A percentile compares a stretch with the other conserved stretches of the same genome.
These are phyloP conservation scores for Blakeslea trispora DNA, from an alignment of 371 early-diverging fungal species.

Conservation along the genomic window DNA sequence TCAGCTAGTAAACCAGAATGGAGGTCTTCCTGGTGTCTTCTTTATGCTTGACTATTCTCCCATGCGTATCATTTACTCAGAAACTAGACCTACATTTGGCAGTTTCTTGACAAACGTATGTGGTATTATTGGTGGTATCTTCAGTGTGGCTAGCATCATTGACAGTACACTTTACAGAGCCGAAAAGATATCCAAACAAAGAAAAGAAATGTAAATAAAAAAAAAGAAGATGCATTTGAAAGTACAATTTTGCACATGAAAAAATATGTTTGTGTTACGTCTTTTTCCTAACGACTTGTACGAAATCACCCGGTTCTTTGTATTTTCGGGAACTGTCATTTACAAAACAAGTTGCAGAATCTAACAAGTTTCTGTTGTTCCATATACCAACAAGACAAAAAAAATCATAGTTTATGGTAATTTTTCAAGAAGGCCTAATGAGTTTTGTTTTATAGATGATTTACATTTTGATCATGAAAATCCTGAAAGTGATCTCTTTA, in stretches of 20 bases:
- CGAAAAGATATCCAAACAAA: conserved; percentile 63
- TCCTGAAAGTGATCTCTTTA: too few species aligned
- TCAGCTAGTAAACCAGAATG: conserved; percentile 34
- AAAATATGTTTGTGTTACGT: neutral
- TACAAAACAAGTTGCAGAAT: too few species aligned
- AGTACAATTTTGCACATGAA: neutral
- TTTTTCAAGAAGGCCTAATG: too few species aligned
- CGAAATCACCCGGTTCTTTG: neutral
- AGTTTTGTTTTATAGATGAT: too few species aligned
- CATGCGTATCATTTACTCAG: conserved; percentile 87
- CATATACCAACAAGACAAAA: too few species aligned
- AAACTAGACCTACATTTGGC: conserved; percentile 78
- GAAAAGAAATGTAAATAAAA: conserved; percentile 20
- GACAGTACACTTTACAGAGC: conserved; percentile 86
- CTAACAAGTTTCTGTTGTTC: too few species aligned
- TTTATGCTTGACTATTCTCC: conserved; percentile 96
- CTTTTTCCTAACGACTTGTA: neutral
- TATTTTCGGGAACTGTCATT: neutral
- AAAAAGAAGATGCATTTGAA: neutral
- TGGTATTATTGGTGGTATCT: conserved; percentile 94
- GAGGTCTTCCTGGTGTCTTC: conserved; percentile 80
- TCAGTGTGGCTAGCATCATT: conserved; percentile 91
- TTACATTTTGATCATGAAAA: too few species aligned
- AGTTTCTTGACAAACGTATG: conserved; percentile 88
- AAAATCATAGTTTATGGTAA: too few species aligned